Percentiles rank a stretch among this genome's conserved stretches.
Conservation (phyloP, 1,284 basidiomycete genomes). For the Rhodotorula sp. region DNA sequence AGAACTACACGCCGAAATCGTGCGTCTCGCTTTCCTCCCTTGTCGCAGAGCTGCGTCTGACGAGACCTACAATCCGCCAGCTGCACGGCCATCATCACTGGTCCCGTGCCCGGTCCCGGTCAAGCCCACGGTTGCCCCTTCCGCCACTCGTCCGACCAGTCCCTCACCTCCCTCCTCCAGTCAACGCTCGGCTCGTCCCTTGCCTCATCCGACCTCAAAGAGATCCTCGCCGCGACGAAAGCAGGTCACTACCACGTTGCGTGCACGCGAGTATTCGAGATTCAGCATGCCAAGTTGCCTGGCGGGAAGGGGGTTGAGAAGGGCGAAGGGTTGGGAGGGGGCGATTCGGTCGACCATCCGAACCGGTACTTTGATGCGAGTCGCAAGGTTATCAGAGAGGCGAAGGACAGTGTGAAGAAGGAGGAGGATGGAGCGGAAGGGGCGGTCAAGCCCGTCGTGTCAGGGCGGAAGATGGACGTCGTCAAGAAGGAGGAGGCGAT, state of each 20-base stretch:
- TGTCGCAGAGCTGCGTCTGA: background rate
- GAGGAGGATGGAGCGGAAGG: slow-evolving; percentile 11
- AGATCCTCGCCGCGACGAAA: slow-evolving; percentile 81
- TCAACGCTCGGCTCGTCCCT: slow-evolving; percentile 64
- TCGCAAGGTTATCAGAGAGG: slow-evolving; percentile 19
- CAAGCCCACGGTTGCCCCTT: slow-evolving; percentile 93
- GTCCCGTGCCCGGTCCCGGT: slow-evolving; percentile 68
- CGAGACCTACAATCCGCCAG: slow-evolving; percentile 52
- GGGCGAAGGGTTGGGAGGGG: slow-evolving; percentile 81
- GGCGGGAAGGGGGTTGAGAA: slow-evolving; percentile 65
- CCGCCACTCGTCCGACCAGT: slow-evolving; percentile 82
- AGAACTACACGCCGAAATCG: slow-evolving; percentile 92
- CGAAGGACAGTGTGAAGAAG: slow-evolving; percentile 15
- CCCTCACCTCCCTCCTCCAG: slow-evolving; percentile 74
- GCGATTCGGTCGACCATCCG: slow-evolving; percentile 90
- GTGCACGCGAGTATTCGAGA: slow-evolving; percentile 94
- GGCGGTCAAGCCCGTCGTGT: background rate
- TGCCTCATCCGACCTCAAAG: slow-evolving; percentile 70
- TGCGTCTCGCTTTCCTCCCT: slow-evolving; percentile 48
- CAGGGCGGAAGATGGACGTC: no score
- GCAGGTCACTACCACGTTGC: slow-evolving; percentile 87
- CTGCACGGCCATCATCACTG: slow-evolving; percentile 83
- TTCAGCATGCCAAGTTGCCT: slow-evolving; percentile 68
- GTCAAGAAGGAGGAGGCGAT: slow-evolving; percentile 13
- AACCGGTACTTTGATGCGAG: slow-evolving; percentile 66